Conservation (phyloP, 1,284 basidiomycete species). For the Sanghuangporus weigelae region DNA sequence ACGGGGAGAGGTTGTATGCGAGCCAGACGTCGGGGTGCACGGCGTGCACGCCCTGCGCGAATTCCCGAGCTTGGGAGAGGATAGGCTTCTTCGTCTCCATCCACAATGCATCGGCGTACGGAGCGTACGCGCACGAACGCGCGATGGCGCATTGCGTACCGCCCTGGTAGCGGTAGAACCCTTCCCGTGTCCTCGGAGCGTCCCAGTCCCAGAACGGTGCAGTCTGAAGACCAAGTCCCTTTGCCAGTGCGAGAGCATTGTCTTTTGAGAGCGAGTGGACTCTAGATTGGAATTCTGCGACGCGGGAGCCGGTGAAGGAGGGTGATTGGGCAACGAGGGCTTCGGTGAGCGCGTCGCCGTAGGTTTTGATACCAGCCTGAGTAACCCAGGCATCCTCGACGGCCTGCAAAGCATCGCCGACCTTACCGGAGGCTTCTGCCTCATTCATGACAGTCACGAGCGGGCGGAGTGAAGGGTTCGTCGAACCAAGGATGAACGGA, state of each 20-base stretch:
- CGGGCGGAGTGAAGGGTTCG: constrained; percentile 65
- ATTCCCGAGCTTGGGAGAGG: constrained; percentile 88
- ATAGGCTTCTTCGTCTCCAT: constrained; percentile 99
- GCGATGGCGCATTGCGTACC: constrained; percentile 94
- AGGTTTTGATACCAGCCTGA: constrained; percentile 76
- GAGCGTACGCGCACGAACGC: constrained; percentile 90
- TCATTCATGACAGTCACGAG: constrained; percentile 81
- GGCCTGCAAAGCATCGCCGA: constrained; percentile 75
- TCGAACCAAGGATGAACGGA: constrained; percentile 90
- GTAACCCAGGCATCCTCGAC: constrained; percentile 87
- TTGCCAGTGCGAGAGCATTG: constrained; percentile 72
- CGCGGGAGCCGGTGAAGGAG: constrained; percentile 32
- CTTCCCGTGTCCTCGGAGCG: constrained; percentile 89
- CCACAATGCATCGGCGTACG: constrained; percentile 90
- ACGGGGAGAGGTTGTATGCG: constrained; percentile 90
- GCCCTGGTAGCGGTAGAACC: constrained; percentile 95
- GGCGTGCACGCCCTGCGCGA: constrained; percentile 82
- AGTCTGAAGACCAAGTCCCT: constrained; percentile 70
- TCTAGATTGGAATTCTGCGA: constrained; percentile 56
- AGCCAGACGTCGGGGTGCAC: constrained; percentile 86
- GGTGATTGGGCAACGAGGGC: constrained; percentile 69
- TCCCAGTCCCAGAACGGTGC: constrained; percentile 92
- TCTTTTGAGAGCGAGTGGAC: constrained; percentile 64
- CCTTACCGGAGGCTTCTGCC: constrained; percentile 78
- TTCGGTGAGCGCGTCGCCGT: constrained; percentile 68